These are phyloP conservation scores for Tothia fuscella DNA, from an alignment of 2,329 filamentous ascomycete species.

Conservation along the genomic window DNA sequence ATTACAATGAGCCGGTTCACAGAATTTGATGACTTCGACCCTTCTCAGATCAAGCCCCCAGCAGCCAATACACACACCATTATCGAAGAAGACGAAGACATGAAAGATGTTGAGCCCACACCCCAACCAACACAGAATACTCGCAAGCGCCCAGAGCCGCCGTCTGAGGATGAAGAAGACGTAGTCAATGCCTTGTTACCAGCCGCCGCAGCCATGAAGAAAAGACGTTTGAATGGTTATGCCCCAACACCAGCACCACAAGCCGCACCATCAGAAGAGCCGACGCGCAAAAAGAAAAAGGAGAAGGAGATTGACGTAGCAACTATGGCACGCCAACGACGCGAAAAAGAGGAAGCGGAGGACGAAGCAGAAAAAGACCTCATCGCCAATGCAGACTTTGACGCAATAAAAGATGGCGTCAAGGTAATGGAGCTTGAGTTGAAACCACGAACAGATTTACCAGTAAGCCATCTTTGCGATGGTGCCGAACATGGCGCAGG, in stretches of 20 bases:
- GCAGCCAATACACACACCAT: not conserved
- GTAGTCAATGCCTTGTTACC: slow-evolving; percentile 64
- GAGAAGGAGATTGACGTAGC: slow-evolving; percentile 57
- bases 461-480: slow-evolving; percentile 12
- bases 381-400: slow-evolving; percentile 52
- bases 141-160: slow-evolving; percentile 18
- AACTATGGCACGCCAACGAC: slow-evolving; percentile 45
- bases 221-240: slow-evolving; percentile 47
- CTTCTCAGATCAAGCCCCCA: slow-evolving; percentile 3
- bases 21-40: slow-evolving; percentile 27
- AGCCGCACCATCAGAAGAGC: slow-evolving; percentile 12
- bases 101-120: slow-evolving; percentile 12
- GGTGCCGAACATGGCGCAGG: slow-evolving; percentile 24
- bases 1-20: slow-evolving; percentile 48
- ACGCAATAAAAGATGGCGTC: slow-evolving; percentile 42
- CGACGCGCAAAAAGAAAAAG: slow-evolving; percentile 34
- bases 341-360: slow-evolving; percentile 40
- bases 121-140: slow-evolving; percentile 17
- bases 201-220: slow-evolving; percentile 65
- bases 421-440: slow-evolving; percentile 62
- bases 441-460: slow-evolving; percentile 18
- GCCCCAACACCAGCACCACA: slow-evolving; percentile 14
- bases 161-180: slow-evolving; percentile 34
- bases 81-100: not conserved
- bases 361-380: no score